These are phyloP conservation scores for Musa balbisiana DNA, from an alignment of 202 grass and related monocot genomes.

Conservation along the genomic window DNA sequence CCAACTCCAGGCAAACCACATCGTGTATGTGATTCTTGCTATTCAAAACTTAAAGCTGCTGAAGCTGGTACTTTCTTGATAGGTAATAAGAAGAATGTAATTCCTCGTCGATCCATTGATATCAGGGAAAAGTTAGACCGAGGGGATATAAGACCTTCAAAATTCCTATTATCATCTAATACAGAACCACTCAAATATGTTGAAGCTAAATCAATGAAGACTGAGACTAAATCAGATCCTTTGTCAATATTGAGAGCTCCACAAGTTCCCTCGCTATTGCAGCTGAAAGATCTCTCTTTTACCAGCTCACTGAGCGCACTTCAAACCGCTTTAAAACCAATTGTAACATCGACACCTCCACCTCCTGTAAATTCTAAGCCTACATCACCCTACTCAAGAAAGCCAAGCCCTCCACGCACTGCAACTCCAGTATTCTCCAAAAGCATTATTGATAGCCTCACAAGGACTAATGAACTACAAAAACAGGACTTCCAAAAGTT, in stretches of 20 bases:
- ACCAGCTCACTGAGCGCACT: conserved; percentile 34
- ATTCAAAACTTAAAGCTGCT: conserved; percentile 63
- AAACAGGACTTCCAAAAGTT: conserved; percentile 63
- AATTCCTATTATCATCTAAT: conserved; percentile 42
- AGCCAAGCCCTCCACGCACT: conserved; percentile 35
- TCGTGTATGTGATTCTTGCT: conserved; percentile 88
- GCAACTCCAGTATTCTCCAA: conserved; percentile 37
- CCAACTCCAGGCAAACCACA: conserved; percentile 88
- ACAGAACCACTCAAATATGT: conserved; percentile 40
- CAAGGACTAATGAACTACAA: conserved; percentile 45
- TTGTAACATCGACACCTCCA: conserved; percentile 36
- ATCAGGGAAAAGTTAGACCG: conserved; percentile 47
- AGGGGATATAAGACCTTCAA: conserved; percentile 55
- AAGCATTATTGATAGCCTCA: conserved; percentile 48
- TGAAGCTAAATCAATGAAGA: conserved; percentile 45
- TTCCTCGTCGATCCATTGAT: conserved; percentile 65
- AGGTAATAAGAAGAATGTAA: conserved; percentile 45
- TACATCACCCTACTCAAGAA: conserved; percentile 34
- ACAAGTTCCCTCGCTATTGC: conserved; percentile 55
- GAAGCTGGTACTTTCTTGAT: conserved; percentile 31
- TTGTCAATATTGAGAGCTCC: conserved; percentile 37
- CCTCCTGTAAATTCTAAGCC: conserved; percentile 24
- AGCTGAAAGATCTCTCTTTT: conserved; percentile 30
- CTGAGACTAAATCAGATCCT: conserved; percentile 54
- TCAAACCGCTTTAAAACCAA: conserved; percentile 48